These are phyloP conservation scores for Thuidium tamariscinum DNA, from an alignment of 225 moss, liverwort and hornwort species.

Conservation along the genomic window DNA sequence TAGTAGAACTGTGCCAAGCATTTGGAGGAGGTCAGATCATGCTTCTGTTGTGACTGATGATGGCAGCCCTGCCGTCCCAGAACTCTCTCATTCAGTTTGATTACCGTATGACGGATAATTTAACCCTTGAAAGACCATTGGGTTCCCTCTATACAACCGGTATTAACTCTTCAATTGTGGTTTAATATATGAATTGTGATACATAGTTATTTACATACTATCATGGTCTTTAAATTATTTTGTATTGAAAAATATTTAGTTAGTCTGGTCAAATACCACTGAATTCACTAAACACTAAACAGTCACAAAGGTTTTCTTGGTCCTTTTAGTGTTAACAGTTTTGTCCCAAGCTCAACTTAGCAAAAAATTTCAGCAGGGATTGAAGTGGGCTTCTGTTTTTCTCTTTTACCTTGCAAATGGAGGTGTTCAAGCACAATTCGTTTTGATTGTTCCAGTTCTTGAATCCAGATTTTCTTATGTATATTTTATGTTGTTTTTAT, in stretches of 20 bases:
- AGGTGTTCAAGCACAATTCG: no score
- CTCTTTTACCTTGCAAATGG: neutral
- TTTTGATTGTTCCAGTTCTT: neutral
- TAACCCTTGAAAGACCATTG: no score
- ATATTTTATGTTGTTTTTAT: neutral
- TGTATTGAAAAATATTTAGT: no score
- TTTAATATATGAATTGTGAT: no score
- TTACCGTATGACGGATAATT: neutral
- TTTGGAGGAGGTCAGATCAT: slow-evolving; percentile 29
- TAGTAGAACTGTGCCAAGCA: neutral
- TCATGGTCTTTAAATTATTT: no score
- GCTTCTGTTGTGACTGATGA: neutral
- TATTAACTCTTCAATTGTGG: no score
- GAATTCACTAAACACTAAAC: no score
- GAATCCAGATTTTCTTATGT: neutral
- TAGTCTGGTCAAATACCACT: no score
- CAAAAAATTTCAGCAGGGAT: neutral
- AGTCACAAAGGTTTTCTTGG: no score
- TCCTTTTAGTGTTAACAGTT: no score
- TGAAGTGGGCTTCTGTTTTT: neutral
- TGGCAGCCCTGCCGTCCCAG: neutral
- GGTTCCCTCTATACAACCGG: no score
- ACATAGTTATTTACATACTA: no score
- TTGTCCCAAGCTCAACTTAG: neutral
- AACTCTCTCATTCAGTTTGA: slow-evolving; percentile 23